Evolutionary conservation across 306 rosid genomes (phyloP).

Genomic region (Lathyrus aphaca): DNA sequence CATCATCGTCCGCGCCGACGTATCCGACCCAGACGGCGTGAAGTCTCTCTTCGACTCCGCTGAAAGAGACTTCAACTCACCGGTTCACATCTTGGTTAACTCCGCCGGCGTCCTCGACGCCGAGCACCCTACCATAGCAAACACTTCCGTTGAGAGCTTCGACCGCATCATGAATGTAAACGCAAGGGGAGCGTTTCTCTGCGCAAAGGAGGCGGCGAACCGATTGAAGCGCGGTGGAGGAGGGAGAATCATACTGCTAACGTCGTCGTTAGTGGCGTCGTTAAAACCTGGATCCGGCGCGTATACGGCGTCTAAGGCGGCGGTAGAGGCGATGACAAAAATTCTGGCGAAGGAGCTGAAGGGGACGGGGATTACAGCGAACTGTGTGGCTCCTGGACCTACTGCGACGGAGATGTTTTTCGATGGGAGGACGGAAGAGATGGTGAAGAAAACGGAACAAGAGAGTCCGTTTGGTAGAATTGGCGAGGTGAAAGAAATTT

Average conservation of each 20-base stretch:
- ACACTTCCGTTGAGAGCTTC: not conserved
- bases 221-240: slow-evolving; percentile 59
- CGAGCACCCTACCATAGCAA: not conserved
- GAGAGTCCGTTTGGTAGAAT: slow-evolving; percentile 15
- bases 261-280: not conserved
- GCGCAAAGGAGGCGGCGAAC: slow-evolving; percentile 51
- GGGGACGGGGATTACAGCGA: slow-evolving; percentile 55
- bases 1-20: slow-evolving; percentile 6
- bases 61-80: not conserved
- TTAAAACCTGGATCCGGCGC: not conserved
- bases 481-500: not conserved
- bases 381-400: slow-evolving; percentile 51
- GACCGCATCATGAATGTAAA: slow-evolving; percentile 46
- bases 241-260: slow-evolving; percentile 40
- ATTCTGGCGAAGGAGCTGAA: slow-evolving; percentile 60
- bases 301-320: slow-evolving; percentile 15
- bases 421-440: slow-evolving; percentile 4
- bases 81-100: slow-evolving; percentile 21
- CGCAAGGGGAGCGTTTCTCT: slow-evolving; percentile 54
- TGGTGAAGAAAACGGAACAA: not conserved
- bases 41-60: slow-evolving; percentile 12
- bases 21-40: not conserved
- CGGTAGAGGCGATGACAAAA: slow-evolving; percentile 47
- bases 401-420: slow-evolving; percentile 2
- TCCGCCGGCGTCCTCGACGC: not conserved